Percentiles rank a stretch among this genome's conserved stretches.
phyloP scores from a whole-genome alignment of 768 basidiomycete genomes.

The Tulasnella sp. region DNA sequence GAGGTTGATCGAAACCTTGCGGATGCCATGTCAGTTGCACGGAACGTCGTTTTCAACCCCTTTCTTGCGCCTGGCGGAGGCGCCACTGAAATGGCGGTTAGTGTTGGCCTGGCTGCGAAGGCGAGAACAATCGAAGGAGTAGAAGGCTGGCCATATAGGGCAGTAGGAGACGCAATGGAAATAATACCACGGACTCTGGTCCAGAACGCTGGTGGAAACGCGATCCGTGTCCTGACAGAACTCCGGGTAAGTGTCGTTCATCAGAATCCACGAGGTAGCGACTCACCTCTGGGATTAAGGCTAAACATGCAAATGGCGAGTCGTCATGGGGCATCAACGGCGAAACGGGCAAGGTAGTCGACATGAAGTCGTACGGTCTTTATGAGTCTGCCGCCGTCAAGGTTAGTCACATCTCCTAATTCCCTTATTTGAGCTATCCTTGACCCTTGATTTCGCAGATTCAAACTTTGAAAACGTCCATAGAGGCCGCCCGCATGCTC shows the following conservation, averaged over 20 bases:
- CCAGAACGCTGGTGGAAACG: conserved; percentile 94
- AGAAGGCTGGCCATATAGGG: conserved; percentile 83
- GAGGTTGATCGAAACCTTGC: conserved; percentile 97
- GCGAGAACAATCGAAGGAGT: conserved; percentile 77
- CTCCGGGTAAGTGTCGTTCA: conserved; percentile 55
- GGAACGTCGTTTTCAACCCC: conserved; percentile 96
- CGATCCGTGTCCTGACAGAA: conserved; percentile 86
- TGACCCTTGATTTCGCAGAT: conserved; percentile 41
- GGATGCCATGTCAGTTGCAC: conserved; percentile 94
- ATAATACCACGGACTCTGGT: conserved; percentile 92
- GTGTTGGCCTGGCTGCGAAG: conserved; percentile 66
- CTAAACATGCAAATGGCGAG: conserved; percentile 90
- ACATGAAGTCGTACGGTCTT: conserved; percentile 91
- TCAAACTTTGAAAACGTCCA: conserved; percentile 93
- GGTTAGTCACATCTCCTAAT: conserved; percentile 36
- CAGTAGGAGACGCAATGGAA: conserved; percentile 94
- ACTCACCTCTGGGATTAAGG: conserved; percentile 42
- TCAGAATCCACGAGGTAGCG: not conserved
- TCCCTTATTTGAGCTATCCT: not conserved
- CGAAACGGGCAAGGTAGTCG: conserved; percentile 89
- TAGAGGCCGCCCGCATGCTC: conserved; percentile 90
- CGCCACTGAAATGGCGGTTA: conserved; percentile 97
- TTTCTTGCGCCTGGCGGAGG: conserved; percentile 90
- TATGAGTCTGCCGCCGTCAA: conserved; percentile 97
- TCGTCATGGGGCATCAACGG: conserved; percentile 92